These are phyloP conservation scores for Cladosporium sp. DNA, from an alignment of 2,329 filamentous ascomycete species.

Conservation along the genomic window DNA sequence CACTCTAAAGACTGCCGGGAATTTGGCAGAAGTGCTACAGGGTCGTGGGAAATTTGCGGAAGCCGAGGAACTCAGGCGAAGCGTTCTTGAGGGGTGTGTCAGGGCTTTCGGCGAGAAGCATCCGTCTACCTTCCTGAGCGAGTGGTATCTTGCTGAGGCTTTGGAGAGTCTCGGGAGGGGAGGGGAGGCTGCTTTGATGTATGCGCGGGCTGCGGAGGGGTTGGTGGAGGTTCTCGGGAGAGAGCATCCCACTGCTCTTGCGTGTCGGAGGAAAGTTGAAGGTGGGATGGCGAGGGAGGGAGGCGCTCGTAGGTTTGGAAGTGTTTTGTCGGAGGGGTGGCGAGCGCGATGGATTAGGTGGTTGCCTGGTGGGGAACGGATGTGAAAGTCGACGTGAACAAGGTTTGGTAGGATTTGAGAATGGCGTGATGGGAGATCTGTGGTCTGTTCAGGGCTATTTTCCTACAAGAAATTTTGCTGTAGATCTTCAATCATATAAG, in stretches of 20 bases:
- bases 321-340: too few species aligned
- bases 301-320: too few species aligned
- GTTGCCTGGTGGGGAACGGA: too few species aligned
- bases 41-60: background rate
- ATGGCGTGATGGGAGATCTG: too few species aligned
- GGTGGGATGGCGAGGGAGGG: too few species aligned
- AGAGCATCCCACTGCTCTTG: background rate
- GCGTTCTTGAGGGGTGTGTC: background rate
- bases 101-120: background rate
- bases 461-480: too few species aligned
- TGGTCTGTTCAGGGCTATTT: too few species aligned
- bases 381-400: too few species aligned
- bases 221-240: background rate
- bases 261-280: too few species aligned
- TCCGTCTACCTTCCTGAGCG: background rate
- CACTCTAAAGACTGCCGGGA: background rate
- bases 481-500: slow-evolving; percentile 37
- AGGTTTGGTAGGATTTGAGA: too few species aligned
- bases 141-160: background rate
- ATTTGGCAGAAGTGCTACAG: background rate
- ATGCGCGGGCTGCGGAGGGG: background rate
- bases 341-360: too few species aligned
- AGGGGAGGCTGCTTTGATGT: background rate
- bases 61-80: background rate
- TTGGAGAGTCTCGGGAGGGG: background rate